Evolutionary conservation across 73 alveolate genomes (phyloP), one percentile per base, ranked within the genome.

Genomic region (Stentor coeruleus): DNA sequence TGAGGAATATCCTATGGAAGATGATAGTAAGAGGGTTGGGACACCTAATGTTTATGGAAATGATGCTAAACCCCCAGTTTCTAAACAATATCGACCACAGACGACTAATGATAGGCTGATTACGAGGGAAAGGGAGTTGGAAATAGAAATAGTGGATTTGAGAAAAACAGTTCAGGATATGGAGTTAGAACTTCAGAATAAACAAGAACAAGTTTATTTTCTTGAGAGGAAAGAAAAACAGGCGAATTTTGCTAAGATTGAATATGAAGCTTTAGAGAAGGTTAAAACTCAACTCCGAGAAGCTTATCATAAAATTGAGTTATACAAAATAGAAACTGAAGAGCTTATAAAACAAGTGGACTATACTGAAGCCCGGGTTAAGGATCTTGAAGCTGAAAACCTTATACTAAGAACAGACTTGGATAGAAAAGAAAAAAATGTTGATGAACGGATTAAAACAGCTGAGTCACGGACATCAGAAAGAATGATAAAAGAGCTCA

Each of bases 271-370:
- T 3, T 59, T 75, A 26, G 84, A 89, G 76, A 41, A 86, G 31
- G 57, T 81, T 36, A 35, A 79, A 60, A 91, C 84, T 14, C 86
- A 85, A 77, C 57, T 81, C 31, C 81, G 81, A 58, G 90, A 86
- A 31, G 41, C 84, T 40, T 59, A 55, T 36, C 95, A 89, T 33
- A 81, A 89, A 57, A 60, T 14, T 38, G 88, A 82, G 58, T 82
- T 89, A 38, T 82, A 84, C 49, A 85, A 85, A 58, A 81, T 89
- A 3, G 95, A 89, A 41, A 82, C 77, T 3, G 95, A 89, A 57
- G 95, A 84, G 39, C 84, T 85, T 3, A 82, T 86, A n/a, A 85
- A 84, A 77, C 88, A 89, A 82, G 87, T 89, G 3, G 95, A 89
- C 60, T 59, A 82, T 15, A 91, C 92, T 0, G 95, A 89, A 59